Percentiles rank a stretch among this genome's conserved stretches.
These are phyloP conservation scores for Lepiota venenata DNA, from an alignment of 768 basidiomycete genomes.

Conservation along the genomic window DNA sequence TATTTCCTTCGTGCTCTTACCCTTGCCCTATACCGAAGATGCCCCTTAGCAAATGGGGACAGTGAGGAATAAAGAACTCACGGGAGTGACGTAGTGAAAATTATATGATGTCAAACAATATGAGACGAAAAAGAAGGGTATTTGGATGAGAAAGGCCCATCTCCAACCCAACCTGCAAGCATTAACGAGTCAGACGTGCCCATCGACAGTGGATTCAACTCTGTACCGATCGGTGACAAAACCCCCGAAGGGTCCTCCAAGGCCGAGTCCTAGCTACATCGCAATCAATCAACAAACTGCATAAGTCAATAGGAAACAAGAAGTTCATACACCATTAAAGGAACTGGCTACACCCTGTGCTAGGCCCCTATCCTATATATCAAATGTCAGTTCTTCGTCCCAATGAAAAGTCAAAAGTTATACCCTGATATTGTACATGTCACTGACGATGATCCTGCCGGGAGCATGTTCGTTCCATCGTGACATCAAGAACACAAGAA, in stretches of 20 bases:
- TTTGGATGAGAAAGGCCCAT: slow-evolving; percentile 75
- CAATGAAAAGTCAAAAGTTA: background rate
- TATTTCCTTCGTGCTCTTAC: slow-evolving; percentile 61
- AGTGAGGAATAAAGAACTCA: slow-evolving; percentile 4
- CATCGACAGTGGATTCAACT: background rate
- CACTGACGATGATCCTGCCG: slow-evolving; percentile 67
- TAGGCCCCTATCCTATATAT: slow-evolving; percentile 58
- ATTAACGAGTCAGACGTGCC: background rate
- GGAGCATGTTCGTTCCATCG: background rate
- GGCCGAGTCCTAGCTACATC: slow-evolving; percentile 66
- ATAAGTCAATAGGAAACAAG: background rate
- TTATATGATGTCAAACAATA: slow-evolving; percentile 54
- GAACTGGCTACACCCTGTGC: slow-evolving; percentile 69
- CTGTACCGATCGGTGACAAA: slow-evolving; percentile 62
- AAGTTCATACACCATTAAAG: slow-evolving; percentile 63
- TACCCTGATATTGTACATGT: slow-evolving; percentile 78
- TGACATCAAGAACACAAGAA: background rate
- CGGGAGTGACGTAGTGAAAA: slow-evolving; percentile 58
- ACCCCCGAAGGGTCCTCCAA: slow-evolving; percentile 77
- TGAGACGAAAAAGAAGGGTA: slow-evolving; percentile 64
- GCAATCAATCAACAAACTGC: background rate
- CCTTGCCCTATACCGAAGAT: slow-evolving; percentile 50
- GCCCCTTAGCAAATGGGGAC: background rate
- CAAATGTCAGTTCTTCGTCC: slow-evolving; percentile 2
- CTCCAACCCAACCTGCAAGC: slow-evolving; percentile 68